phyloP scores from a whole-genome alignment of 306 rosid genomes.

The Cucumis melo region DNA sequence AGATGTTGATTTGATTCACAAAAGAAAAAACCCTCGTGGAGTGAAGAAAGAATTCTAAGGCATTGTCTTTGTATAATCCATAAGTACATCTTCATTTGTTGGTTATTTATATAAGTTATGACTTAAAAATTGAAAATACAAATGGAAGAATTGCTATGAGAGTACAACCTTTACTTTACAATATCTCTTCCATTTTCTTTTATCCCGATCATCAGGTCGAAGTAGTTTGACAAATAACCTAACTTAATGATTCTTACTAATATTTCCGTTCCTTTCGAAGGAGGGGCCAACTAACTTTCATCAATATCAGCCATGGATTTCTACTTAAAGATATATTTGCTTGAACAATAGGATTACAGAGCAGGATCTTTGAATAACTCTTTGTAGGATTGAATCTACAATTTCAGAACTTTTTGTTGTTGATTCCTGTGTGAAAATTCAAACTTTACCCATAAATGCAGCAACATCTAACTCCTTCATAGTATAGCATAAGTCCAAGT shows the following conservation, averaged over 20 bases:
- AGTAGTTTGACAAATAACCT: not conserved
- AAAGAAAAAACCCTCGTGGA: too few relatives aligned
- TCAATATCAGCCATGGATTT: not conserved
- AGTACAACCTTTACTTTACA: not conserved
- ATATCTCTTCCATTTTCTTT: not conserved
- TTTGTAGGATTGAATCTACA: not conserved
- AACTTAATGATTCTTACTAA: not conserved
- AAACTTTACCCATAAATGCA: not conserved
- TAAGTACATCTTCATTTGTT: slow-evolving; percentile 2
- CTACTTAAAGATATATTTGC: not conserved
- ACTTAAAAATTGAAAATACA: not conserved
- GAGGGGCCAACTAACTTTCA: not conserved
- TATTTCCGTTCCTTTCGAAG: not conserved
- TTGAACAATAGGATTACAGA: not conserved
- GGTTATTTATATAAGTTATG: not conserved
- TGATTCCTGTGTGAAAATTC: not conserved
- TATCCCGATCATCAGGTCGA: too few relatives aligned
- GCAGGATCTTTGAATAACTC: not conserved
- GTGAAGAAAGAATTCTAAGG: too few relatives aligned
- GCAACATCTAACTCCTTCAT: not conserved
- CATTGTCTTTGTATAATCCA: not conserved
- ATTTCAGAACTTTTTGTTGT: not conserved
- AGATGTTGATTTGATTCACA: not conserved
- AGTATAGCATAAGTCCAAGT: slow-evolving; percentile 12
- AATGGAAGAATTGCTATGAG: not conserved